phyloP scores from a whole-genome alignment of 345 rosid genomes.

The Eucalyptus leucophloia region DNA sequence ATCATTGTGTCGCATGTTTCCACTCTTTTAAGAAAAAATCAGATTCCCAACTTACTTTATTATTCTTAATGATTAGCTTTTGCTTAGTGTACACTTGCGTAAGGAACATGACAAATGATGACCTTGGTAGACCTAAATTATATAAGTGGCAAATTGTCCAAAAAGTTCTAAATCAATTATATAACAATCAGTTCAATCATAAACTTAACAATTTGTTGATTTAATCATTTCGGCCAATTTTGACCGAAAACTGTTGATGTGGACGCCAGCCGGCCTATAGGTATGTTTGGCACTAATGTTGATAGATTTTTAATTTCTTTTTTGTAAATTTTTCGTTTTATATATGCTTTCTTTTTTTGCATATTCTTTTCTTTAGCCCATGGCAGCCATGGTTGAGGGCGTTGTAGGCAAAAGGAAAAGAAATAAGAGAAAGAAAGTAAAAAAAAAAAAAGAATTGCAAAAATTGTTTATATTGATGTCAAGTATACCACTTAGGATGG shows the following conservation, averaged over 20 bases:
- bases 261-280: fast-evolving
- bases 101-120: background rate
- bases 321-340: background rate
- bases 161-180: background rate
- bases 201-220: background rate
- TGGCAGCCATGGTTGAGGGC: background rate
- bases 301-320: background rate
- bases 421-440: background rate
- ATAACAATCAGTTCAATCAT: background rate
- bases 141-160: background rate
- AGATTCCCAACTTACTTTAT: background rate
- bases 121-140: background rate
- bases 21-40: background rate
- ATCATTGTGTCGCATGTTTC: background rate
- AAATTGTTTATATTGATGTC: background rate
- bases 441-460: background rate
- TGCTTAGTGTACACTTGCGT: background rate
- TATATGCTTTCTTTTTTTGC: background rate
- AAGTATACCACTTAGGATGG: background rate
- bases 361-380: background rate
- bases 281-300: background rate
- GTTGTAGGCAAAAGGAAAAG: background rate
- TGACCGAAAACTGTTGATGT: fast-evolving
- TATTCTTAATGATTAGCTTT: background rate
- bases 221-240: background rate